A percentile compares a stretch with the other conserved stretches of the same genome.
phyloP scores from a whole-genome alignment of 768 basidiomycete species.

The Pleurotus cornucopiae region DNA sequence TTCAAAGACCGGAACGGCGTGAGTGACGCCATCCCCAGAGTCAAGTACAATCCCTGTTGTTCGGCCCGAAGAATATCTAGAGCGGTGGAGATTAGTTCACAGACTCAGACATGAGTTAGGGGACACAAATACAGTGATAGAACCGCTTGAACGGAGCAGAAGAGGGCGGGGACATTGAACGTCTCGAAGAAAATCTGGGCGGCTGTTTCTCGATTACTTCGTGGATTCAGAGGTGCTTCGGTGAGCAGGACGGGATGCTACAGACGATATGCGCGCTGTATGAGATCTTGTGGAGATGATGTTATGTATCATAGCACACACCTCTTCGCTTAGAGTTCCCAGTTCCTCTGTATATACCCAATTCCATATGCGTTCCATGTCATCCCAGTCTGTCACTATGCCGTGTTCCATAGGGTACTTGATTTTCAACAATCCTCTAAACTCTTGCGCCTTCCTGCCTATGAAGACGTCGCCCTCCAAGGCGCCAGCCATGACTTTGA shows the following conservation, averaged over 20 bases:
- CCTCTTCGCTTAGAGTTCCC: slow-evolving; percentile 95
- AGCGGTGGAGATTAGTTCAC: slow-evolving; percentile 9
- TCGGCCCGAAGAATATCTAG: slow-evolving; percentile 93
- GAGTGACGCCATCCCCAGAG: slow-evolving; percentile 98
- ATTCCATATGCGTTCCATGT: slow-evolving; percentile 99
- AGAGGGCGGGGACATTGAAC: slow-evolving; percentile 97
- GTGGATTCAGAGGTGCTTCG: slow-evolving; percentile 95
- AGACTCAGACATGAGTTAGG: neutral
- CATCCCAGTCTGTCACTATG: slow-evolving; percentile 99
- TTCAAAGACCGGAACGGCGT: slow-evolving; percentile 97
- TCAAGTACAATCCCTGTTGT: slow-evolving; percentile 99
- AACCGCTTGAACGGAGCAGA: slow-evolving; percentile 96
- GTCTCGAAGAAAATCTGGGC: slow-evolving; percentile 99
- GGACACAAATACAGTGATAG: slow-evolving; percentile 68
- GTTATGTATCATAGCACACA: slow-evolving; percentile 26
- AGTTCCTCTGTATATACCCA: slow-evolving; percentile 97
- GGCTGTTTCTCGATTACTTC: slow-evolving; percentile 92
- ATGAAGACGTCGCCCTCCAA: slow-evolving; percentile 97
- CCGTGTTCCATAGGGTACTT: slow-evolving; percentile 99
- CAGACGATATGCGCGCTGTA: slow-evolving; percentile 8
- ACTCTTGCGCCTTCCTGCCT: slow-evolving; percentile 91
- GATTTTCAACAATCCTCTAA: slow-evolving; percentile 92
- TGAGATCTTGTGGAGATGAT: neutral
- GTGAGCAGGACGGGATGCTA: slow-evolving; percentile 97
- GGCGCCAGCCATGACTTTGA: slow-evolving; percentile 96